These are phyloP conservation scores for Amanita subjunquillea DNA, from an alignment of 768 basidiomycete species.

Conservation along the genomic window DNA sequence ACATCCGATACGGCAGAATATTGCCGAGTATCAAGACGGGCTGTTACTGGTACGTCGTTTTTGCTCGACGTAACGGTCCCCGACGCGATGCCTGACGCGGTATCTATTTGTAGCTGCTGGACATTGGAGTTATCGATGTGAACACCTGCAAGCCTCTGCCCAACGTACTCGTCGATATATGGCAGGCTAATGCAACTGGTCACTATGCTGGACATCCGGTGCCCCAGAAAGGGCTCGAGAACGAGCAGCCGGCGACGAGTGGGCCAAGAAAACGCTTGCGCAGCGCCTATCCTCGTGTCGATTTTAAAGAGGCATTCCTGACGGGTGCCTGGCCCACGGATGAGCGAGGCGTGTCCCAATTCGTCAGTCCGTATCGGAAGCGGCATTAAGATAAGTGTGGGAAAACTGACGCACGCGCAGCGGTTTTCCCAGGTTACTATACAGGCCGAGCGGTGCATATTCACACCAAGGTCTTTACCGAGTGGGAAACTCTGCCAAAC, in stretches of 20 bases:
- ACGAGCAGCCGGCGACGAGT: conserved; percentile 36
- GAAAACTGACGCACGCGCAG: conserved; percentile 14
- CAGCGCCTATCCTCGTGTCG: conserved; percentile 33
- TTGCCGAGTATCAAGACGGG: conserved; percentile 43
- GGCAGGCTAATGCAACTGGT: conserved; percentile 49
- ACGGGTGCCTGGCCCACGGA: conserved; percentile 47
- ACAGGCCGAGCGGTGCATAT: conserved; percentile 46
- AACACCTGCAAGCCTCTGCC: conserved; percentile 45
- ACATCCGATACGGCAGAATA: conserved; percentile 42
- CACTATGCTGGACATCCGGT: conserved; percentile 42
- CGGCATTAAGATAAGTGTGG: background rate
- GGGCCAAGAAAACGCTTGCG: conserved; percentile 34
- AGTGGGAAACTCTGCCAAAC: conserved; percentile 33
- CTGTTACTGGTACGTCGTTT: conserved; percentile 29
- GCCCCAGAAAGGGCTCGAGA: conserved; percentile 30
- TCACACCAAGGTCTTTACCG: conserved; percentile 44
- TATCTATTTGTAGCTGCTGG: conserved; percentile 25
- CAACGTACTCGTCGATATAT: conserved; percentile 48
- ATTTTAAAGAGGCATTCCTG: conserved; percentile 33
- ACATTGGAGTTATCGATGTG: conserved; percentile 49
- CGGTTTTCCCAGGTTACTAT: conserved; percentile 48
- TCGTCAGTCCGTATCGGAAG: conserved; percentile 29
- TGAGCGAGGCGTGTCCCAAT: conserved; percentile 40
- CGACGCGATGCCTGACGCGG: background rate
- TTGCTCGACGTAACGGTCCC: background rate